Evolutionary conservation across 306 rosid species (phyloP).

Genomic region (Ceratonia siliqua): DNA sequence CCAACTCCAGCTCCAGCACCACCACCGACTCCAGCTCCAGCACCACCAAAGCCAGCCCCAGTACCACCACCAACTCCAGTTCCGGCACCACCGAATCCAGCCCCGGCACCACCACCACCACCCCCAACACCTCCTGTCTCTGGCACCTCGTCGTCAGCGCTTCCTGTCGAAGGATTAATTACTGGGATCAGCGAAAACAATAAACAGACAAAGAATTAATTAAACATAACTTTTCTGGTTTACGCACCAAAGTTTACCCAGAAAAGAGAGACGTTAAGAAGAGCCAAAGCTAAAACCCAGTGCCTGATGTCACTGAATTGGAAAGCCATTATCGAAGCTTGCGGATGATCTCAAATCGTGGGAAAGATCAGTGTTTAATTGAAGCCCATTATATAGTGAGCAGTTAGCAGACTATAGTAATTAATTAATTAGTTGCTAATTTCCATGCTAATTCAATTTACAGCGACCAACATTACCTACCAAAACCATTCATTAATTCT

Average conservation of each 20-base stretch:
- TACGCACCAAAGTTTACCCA: conserved; percentile 45
- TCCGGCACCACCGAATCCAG: not conserved
- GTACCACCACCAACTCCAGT: not conserved
- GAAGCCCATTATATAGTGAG: conserved; percentile 34
- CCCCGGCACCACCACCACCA: conserved; percentile 7
- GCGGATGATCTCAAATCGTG: conserved; percentile 3
- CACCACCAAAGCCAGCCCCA: conserved; percentile 16
- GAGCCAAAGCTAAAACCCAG: conserved; percentile 43
- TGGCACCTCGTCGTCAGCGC: conserved; percentile 47
- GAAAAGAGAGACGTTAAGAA: conserved; percentile 41
- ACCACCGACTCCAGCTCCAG: conserved; percentile 12
- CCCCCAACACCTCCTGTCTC: not conserved
- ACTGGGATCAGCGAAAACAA: not conserved
- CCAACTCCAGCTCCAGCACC: not conserved
- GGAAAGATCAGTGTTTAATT: not conserved
- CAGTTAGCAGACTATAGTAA: not conserved
- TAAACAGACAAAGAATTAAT: not conserved
- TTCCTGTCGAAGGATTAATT: conserved; percentile 38
- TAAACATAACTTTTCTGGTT: not conserved
- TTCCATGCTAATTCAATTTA: conserved; percentile 23
- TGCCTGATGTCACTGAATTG: conserved; percentile 13
- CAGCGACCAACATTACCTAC: conserved; percentile 42
- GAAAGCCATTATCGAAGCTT: conserved; percentile 57
- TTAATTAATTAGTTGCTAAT: conserved; percentile 28
- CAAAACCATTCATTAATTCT: conserved; percentile 22